Evolutionary conservation across 2,329 filamentous ascomycete species (phyloP).

Genomic region (Aspergillus costaricaensis): DNA sequence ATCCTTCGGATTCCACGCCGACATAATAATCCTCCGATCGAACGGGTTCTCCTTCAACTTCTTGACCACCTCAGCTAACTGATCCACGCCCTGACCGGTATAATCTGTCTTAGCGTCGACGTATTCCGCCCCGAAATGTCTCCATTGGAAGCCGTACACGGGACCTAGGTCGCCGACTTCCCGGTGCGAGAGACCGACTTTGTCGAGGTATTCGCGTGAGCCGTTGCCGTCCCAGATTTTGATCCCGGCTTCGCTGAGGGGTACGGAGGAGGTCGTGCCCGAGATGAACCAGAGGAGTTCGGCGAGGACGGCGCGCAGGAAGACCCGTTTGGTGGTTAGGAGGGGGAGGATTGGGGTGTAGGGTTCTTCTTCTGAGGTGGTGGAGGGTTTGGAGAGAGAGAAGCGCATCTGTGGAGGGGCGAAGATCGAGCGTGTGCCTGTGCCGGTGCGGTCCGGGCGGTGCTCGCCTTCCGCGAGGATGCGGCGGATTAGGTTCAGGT

Average conservation of each 20-base stretch:
- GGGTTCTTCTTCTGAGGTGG: conserved; percentile 20
- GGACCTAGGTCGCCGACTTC: conserved; percentile 88
- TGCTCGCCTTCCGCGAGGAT: conserved; percentile 84
- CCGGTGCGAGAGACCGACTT: conserved; percentile 75
- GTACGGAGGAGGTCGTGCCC: conserved; percentile 75
- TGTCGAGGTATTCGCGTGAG: conserved; percentile 85
- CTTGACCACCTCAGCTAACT: conserved; percentile 84
- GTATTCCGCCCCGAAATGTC: conserved; percentile 94
- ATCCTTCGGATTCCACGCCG: conserved; percentile 91
- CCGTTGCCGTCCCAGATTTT: conserved; percentile 99
- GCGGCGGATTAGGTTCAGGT: conserved; percentile 82
- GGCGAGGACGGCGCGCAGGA: conserved; percentile 82
- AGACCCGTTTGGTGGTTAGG: conserved; percentile 96
- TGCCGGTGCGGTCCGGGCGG: conserved; percentile 89
- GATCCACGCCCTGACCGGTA: conserved; percentile 84
- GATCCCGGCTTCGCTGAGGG: conserved; percentile 76
- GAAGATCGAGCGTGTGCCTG: conserved; percentile 87
- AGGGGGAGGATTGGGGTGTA: conserved; percentile 74
- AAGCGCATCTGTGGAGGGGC: conserved; percentile 87
- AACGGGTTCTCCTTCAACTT: conserved; percentile 83
- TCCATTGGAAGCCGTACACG: conserved; percentile 98
- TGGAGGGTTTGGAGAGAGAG: conserved; percentile 64
- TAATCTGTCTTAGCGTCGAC: conserved; percentile 78
- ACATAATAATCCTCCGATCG: conserved; percentile 85
- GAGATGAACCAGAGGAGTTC: conserved; percentile 96